Conservation (phyloP, 768 basidiomycete species). For the Crassisporium funariophilum region DNA sequence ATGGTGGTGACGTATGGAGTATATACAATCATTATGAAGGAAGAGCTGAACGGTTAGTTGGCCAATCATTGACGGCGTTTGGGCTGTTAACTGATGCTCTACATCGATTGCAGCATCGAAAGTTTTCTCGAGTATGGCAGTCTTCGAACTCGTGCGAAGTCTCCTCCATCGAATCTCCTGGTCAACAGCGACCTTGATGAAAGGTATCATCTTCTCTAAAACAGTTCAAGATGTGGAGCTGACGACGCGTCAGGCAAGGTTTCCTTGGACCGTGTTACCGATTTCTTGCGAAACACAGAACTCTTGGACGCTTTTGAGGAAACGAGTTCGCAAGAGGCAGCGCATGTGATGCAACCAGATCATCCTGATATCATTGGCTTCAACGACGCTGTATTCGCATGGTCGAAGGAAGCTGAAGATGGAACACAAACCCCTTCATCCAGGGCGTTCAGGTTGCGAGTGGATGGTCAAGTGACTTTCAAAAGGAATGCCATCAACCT, state of each 20-base stretch:
- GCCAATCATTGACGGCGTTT: background rate
- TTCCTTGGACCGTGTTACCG: conserved; percentile 56
- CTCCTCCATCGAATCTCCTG: conserved; percentile 45
- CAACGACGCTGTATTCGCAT: conserved; percentile 54
- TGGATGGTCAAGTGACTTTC: conserved; percentile 59
- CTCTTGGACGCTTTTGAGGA: conserved; percentile 44
- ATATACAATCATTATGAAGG: conserved; percentile 44
- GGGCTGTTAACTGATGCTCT: conserved; percentile 25
- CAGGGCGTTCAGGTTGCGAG: conserved; percentile 51
- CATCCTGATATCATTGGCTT: conserved; percentile 45
- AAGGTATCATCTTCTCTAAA: conserved; percentile 36
- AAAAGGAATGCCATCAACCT: conserved; percentile 54
- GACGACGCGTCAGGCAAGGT: conserved; percentile 37
- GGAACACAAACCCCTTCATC: conserved; percentile 42
- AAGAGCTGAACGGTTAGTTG: conserved; percentile 22
- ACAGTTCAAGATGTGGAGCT: background rate
- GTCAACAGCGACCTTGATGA: conserved; percentile 21
- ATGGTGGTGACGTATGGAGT: conserved; percentile 67
- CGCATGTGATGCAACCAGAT: background rate
- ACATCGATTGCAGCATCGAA: conserved; percentile 39
- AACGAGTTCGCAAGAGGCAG: background rate
- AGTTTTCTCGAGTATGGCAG: conserved; percentile 57
- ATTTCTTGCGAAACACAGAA: conserved; percentile 49
- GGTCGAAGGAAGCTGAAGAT: conserved; percentile 42
- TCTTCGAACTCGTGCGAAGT: conserved; percentile 63